phyloP scores from a whole-genome alignment of 352 stramenopile species.

The Pythium grandisporangium region DNA sequence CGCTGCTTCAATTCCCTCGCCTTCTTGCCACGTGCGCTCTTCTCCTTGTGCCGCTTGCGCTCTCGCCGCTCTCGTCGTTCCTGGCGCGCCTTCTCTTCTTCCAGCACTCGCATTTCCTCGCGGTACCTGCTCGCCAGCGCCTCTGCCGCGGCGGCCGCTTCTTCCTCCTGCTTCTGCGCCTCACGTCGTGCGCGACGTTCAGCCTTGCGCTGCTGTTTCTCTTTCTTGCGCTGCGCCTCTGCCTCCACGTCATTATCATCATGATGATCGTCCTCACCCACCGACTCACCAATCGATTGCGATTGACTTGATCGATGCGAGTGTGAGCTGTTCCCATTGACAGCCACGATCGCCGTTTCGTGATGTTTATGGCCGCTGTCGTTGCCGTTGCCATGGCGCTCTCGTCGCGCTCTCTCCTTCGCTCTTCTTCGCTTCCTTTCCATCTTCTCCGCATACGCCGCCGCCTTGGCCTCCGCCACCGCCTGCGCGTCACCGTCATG shows the following conservation, averaged over 20 bases:
- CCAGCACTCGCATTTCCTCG: conserved; percentile 1
- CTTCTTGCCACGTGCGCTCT: conserved; percentile 5
- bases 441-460: conserved; percentile 13
- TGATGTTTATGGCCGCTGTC: too few relatives aligned
- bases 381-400: too few relatives aligned
- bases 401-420: conserved; percentile 26
- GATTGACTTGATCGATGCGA: too few relatives aligned
- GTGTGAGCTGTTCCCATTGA: too few relatives aligned
- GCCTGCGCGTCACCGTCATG: conserved; percentile 15
- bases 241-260: too few relatives aligned
- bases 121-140: conserved; percentile 8
- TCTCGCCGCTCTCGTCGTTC: conserved; percentile 12
- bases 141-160: conserved; percentile 5
- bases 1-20: conserved; percentile 10
- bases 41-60: conserved; percentile 14
- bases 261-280: too few relatives aligned
- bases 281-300: not conserved
- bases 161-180: conserved; percentile 3
- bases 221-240: conserved; percentile 1
- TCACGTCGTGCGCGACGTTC: conserved; percentile 9
- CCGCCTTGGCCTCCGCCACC: conserved; percentile 18
- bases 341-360: too few relatives aligned
- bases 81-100: conserved; percentile 10
- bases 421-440: conserved; percentile 16
- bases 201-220: conserved; percentile 8